Evolutionary conservation across 495 filamentous ascomycete species (phyloP).

Genomic region (Xylaria sp.): DNA sequence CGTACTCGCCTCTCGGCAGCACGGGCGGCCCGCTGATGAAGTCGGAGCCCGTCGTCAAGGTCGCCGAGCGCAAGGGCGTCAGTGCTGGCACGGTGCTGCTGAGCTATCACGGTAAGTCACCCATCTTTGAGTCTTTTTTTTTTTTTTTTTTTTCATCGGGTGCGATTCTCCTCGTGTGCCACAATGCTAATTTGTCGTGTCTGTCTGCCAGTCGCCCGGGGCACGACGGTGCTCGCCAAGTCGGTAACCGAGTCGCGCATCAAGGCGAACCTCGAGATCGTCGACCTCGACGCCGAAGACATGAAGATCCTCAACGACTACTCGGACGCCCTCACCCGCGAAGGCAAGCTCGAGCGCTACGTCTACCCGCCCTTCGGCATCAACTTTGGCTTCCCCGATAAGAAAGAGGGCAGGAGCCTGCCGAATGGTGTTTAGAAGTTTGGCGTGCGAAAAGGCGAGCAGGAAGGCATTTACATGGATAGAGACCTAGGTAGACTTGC

Average conservation of each 20-base stretch:
- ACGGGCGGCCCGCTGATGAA: constrained; percentile 76
- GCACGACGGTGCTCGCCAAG: constrained; percentile 78
- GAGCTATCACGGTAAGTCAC: constrained; percentile 74
- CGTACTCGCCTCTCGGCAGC: constrained; percentile 79
- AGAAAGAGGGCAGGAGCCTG: constrained; percentile 47
- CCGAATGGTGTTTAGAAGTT: constrained; percentile 35
- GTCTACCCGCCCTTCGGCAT: constrained; percentile 82
- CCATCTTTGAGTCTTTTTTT: too few relatives aligned
- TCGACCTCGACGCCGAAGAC: constrained; percentile 71
- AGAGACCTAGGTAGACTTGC: constrained; percentile 19
- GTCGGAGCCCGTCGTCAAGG: constrained; percentile 69
- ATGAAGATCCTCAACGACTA: constrained; percentile 68
- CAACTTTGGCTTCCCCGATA: constrained; percentile 80
- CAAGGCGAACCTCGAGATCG: constrained; percentile 72
- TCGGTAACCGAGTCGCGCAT: constrained; percentile 78
- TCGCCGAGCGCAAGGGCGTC: constrained; percentile 73
- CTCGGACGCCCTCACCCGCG: constrained; percentile 62
- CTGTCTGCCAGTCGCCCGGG: constrained; percentile 64
- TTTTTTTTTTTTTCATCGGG: too few relatives aligned
- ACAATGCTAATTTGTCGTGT: constrained; percentile 29
- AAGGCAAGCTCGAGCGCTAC: constrained; percentile 69
- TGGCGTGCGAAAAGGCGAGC: neutral
- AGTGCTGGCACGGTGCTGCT: constrained; percentile 68
- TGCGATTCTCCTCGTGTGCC: neutral
- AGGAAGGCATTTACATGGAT: neutral